Evolutionary conservation across 169 alveolate species (phyloP), one percentile per base, ranked within the genome.

Genomic region (Babesia caballi): DNA sequence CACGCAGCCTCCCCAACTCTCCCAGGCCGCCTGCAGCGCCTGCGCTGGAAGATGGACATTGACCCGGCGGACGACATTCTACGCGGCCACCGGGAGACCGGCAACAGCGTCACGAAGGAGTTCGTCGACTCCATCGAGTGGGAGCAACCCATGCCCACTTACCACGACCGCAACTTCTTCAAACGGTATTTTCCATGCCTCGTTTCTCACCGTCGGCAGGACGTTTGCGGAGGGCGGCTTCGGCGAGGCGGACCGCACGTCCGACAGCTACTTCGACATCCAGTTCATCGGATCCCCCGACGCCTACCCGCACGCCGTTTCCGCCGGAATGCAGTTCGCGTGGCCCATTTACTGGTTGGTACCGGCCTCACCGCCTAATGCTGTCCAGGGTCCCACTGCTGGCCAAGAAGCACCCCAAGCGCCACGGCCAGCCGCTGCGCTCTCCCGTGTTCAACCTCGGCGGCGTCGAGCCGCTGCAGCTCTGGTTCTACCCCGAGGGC

Each of bases 401-500:
- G 61, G 35, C 75, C 32, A 91, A 91, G 78, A 88, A 88, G 66
- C 82, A 87, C 53, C 84, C 93, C 17, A 78, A 90, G 51, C 56
- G 91, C 56, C 56, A 81, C 60, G 94, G 95, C 1, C 94, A 90
- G 63, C 95, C 95, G 21, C 50, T 91, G 19, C 92, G 91, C 28
- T 91, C 95, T 8, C 90, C 71, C 17, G 71, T 84, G 32, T 90
- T 91, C 66, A 88, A 84, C 72, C 54, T 90, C 58, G 95, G 95
- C 12, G 95, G 95, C n/a, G 73, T 91, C 69, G 95, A 91, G 58
- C 93, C 95, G 15, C 59, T 91, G 32, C 95, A 91, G 84, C 67
- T 91, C 42, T 91, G 95, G 95, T 91, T 90, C 61, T 91, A 82
- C 54, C 95, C 95, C 12, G 94, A 88, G 35, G 95, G 95, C 35